phyloP scores from a whole-genome alignment of 257 asterid species.

The Nicotiana noctiflora region DNA sequence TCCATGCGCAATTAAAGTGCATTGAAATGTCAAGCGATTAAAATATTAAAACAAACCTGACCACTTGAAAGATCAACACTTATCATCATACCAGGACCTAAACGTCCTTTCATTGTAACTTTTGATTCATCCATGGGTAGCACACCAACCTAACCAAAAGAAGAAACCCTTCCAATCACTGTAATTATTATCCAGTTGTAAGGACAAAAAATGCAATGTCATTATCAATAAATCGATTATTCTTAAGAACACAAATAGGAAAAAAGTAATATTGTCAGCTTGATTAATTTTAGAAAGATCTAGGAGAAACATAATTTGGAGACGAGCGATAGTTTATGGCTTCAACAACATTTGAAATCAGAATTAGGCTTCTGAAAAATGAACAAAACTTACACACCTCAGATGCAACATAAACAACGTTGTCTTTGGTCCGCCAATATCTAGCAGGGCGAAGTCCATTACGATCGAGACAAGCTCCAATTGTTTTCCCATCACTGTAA shows the following conservation, averaged over 20 bases:
- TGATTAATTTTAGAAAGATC: neutral
- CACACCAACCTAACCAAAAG: slow-evolving; percentile 76
- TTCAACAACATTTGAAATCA: neutral
- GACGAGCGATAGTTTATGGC: neutral
- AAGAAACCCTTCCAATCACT: neutral
- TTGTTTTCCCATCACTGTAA: slow-evolving; percentile 94
- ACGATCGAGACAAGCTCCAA: slow-evolving; percentile 99
- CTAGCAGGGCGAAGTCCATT: slow-evolving; percentile 99
- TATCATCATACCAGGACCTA: slow-evolving; percentile 99
- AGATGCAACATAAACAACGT: slow-evolving; percentile 95
- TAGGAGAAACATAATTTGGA: neutral
- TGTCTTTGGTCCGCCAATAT: slow-evolving; percentile 94
- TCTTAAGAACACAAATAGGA: neutral
- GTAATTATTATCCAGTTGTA: neutral
- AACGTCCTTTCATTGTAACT: slow-evolving; percentile 90
- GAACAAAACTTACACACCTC: slow-evolving; percentile 52
- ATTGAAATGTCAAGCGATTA: neutral
- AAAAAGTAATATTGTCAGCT: neutral
- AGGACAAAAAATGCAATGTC: neutral
- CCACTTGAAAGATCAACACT: slow-evolving; percentile 79
- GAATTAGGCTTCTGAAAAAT: neutral
- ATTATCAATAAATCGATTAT: neutral
- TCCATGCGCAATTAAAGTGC: neutral
- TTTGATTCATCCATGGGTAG: slow-evolving; percentile 89
- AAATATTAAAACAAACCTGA: slow-evolving; percentile 55